Evolutionary conservation across 805 yeast species (phyloP), one percentile per base, ranked within the genome.

Genomic region (Ogataea thermomethanolica): DNA sequence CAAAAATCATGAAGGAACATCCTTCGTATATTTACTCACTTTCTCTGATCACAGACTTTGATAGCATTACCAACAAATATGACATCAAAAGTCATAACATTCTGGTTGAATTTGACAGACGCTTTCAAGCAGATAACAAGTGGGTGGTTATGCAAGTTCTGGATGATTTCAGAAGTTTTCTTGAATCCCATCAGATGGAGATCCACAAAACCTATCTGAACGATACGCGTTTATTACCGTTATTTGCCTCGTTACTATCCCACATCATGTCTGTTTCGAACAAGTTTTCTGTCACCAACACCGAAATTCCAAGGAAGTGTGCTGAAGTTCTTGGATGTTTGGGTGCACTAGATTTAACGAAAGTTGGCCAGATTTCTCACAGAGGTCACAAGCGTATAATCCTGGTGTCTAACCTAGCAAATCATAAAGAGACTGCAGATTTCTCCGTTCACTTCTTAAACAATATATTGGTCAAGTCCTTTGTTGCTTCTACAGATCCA

Each of bases 401-500:
- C 2, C 62, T 83, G 4, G 68, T 81, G 0, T 72, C 75, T 31
- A 84, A 85, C 53, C 79, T 91, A 54, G 74, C 68, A 25, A 79
- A 78, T 33, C 70, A 67, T 20, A 59, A 58, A 4, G 96, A 90
- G 51, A 75, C 76, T n/a, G 66, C 76, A 2, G 70, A 67, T 9
- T 87, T 91, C 53, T 68, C 88, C 24, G 66, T 76, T 3, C 70
- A 73, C 50, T 77, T 90, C 35, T 66, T 90, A 25, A 81, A 85
- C 44, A 72, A 75, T 39, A 70, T 78, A 43, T 69, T 93, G n/a
- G 83, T 90, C 7, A 88, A 86, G 25, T 78, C 88, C 1, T 90
- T 89, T 61, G 82, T 95, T 79, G 89, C 96, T 0, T 83, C 96
- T 1, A 84, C 83, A 25, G 89, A 89, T 55, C 96, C 98, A 0